phyloP scores from a whole-genome alignment of 2,329 filamentous ascomycete species.

The Pseudogymnoascus sp. region DNA sequence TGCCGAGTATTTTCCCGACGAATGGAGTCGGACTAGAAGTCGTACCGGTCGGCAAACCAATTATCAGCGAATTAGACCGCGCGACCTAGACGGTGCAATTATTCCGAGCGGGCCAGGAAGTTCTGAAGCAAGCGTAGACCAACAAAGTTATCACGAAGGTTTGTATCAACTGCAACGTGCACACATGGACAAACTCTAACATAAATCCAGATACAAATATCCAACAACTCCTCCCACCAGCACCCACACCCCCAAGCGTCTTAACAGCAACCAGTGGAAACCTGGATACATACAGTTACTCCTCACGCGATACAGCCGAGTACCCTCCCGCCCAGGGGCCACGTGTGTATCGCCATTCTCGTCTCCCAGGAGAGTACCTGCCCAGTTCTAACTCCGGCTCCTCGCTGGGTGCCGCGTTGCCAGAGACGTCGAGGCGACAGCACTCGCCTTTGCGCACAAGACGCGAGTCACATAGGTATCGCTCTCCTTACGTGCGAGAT shows the following conservation, averaged over 20 bases:
- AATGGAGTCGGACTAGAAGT: conserved; percentile 1
- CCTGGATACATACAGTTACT: not conserved
- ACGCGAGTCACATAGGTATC: not conserved
- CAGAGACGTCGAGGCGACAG: not conserved
- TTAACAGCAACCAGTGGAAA: not conserved
- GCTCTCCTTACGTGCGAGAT: not conserved
- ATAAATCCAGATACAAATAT: not conserved
- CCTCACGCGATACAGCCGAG: not conserved
- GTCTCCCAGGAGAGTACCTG: not conserved
- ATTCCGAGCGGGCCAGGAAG: not conserved
- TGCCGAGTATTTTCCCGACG: not conserved
- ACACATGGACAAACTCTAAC: not conserved
- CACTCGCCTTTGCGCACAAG: not conserved
- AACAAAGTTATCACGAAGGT: not conserved
- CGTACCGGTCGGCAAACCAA: not conserved
- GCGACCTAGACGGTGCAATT: not conserved
- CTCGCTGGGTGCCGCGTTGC: not conserved
- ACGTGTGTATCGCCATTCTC: not conserved
- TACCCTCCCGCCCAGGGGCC: not conserved
- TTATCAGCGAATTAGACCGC: not conserved
- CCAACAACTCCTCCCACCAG: not conserved
- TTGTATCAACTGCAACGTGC: not conserved
- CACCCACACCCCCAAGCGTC: not conserved
- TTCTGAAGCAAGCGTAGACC: not conserved
- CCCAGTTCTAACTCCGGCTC: not conserved